A percentile compares a stretch with the other conserved stretches of the same genome.
Conservation (phyloP, 805 yeast species). For the Yarrowia sp. region DNA sequence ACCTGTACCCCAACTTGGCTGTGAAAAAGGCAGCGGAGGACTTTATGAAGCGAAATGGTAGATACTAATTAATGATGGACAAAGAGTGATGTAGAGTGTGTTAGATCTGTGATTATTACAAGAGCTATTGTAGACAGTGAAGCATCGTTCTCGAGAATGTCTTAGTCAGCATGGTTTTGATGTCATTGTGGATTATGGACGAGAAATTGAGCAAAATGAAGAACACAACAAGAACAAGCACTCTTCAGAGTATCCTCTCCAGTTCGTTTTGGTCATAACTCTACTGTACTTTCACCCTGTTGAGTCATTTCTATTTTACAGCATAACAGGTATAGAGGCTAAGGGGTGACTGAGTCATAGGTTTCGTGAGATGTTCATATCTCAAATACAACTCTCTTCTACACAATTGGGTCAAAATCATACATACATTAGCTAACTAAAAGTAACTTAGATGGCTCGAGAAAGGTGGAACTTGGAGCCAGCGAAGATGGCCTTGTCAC, state of each 20-base stretch:
- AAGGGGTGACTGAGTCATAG: no score
- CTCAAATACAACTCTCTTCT: no score
- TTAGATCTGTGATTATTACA: no score
- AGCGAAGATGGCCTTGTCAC: constrained; percentile 95
- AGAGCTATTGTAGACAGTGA: no score
- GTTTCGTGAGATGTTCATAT: no score
- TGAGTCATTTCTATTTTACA: not conserved
- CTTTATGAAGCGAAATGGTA: constrained; percentile 13
- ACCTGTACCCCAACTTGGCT: constrained; percentile 54
- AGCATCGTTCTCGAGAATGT: no score
- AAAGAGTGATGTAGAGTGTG: not conserved
- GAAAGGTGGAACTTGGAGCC: constrained; percentile 84
- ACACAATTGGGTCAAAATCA: not conserved
- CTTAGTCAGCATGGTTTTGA: no score
- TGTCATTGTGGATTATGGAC: no score
- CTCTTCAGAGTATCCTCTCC: no score
- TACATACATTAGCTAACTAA: constrained; percentile 38
- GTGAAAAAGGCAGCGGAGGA: constrained; percentile 53
- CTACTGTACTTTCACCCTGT: not conserved
- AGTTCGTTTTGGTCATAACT: no score
- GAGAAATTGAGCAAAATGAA: not conserved
- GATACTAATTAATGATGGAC: constrained; percentile 2
- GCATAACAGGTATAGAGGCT: no score
- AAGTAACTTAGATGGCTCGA: constrained; percentile 48
- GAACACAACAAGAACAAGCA: no score